Percentiles rank a stretch among this genome's conserved stretches.
phyloP scores from a whole-genome alignment of 2,329 filamentous ascomycete species.

The Sclerotinia nivalis region DNA sequence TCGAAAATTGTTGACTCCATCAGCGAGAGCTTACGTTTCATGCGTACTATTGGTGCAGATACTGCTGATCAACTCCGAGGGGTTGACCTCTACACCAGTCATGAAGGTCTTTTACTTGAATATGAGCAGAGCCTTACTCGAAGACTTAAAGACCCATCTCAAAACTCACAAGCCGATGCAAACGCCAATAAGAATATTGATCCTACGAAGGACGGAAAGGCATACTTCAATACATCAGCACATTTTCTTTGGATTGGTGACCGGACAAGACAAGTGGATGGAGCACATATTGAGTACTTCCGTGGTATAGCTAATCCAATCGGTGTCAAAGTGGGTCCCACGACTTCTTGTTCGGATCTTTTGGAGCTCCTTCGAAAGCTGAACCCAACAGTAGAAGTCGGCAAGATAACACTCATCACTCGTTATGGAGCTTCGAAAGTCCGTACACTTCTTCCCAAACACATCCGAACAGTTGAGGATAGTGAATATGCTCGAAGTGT shows the following conservation, averaged over 20 bases:
- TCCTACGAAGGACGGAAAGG: constrained; percentile 42
- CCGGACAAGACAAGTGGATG: constrained; percentile 88
- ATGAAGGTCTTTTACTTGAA: constrained; percentile 90
- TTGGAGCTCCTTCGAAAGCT: constrained; percentile 78
- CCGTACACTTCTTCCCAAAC: constrained; percentile 70
- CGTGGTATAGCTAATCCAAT: constrained; percentile 94
- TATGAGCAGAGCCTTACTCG: constrained; percentile 90
- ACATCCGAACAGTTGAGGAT: constrained; percentile 85
- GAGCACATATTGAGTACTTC: constrained; percentile 96
- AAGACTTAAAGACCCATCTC: constrained; percentile 62
- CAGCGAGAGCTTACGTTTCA: constrained; percentile 88
- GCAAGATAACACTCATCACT: constrained; percentile 95
- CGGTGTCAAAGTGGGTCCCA: constrained; percentile 92
- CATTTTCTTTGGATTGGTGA: constrained; percentile 99
- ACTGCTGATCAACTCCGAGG: constrained; percentile 82
- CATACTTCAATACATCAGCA: constrained; percentile 90
- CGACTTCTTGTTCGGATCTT: constrained; percentile 75
- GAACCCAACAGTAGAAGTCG: constrained; percentile 78
- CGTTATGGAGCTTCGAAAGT: constrained; percentile 86
- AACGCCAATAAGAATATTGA: not conserved
- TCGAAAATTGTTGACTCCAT: constrained; percentile 80
- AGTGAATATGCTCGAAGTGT: constrained; percentile 68
- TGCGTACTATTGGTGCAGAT: constrained; percentile 89
- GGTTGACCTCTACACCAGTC: constrained; percentile 92
- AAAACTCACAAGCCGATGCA: not conserved